Base-by-base conservation (phyloP, 805 yeast species). In the Wickerhamia fluorescens region DNA sequence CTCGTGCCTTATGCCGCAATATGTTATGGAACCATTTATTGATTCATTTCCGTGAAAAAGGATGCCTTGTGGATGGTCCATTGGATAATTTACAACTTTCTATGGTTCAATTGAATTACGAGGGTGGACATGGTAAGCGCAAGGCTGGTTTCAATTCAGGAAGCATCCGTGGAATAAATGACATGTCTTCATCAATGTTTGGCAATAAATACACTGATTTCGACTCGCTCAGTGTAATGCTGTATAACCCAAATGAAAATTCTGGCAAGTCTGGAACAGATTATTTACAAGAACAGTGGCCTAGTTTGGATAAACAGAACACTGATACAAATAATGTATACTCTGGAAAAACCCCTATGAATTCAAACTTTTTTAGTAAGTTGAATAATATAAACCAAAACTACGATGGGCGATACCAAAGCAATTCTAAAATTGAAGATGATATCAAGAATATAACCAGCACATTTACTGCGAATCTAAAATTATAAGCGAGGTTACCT, bases 11-110 rank as follows among this genome's bases (percentile, higher is more conserved):
- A 40, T 68, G 83, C 24, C 68, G 71, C 34, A 81, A 83, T 51
- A 53, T 66, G 8, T 58, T 88, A 37, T 88, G 96, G 96, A 77
- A 77, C 42, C 79, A 75, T 36, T 58, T 88, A 34, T 61, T 88
- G 41, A 56, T 73, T 25, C 94, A 85, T 49, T 87, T 73, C 58
- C 68, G 94, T 55, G 89, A 84, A 42, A 73, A 71, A 32, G 94
- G 94, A 1, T 82, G 94, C 54, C 61, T 88, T 18, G 96, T 88
- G 16, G 96, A 88, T 52, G 96, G 96, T 7, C 75, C 85, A 2
- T 63, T 88, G 40, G 89, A 81, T 35, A 82, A 76, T 42, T 65
- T 88, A 38, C 92, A 80, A 49, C 57, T 81, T 28, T 77, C 87
- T 35, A 64, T 78, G 34, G 76, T 81, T 14, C 80, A 73, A 38